Conservation (phyloP, 768 basidiomycete genomes). For the Imleria badia region DNA sequence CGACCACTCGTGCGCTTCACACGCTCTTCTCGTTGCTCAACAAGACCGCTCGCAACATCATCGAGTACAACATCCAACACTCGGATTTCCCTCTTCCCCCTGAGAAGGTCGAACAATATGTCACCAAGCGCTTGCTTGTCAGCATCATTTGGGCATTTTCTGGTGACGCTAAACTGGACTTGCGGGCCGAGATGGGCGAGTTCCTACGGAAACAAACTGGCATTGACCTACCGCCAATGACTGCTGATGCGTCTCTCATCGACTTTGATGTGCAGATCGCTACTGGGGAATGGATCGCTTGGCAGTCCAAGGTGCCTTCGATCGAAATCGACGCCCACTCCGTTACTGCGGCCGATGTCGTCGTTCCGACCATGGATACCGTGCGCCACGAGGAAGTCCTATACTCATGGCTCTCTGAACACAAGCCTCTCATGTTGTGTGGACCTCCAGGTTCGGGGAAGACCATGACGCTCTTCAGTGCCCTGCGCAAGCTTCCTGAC, state of each 20-base stretch:
- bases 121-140: conserved; percentile 84
- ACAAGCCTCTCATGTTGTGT: conserved; percentile 97
- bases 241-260: conserved; percentile 79
- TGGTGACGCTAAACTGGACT: conserved; percentile 90
- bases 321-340: conserved; percentile 97
- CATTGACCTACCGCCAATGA: conserved; percentile 81
- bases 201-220: conserved; percentile 83
- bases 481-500: conserved; percentile 93
- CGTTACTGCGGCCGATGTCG: conserved; percentile 93
- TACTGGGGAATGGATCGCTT: conserved; percentile 85
- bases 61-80: conserved; percentile 94
- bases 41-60: conserved; percentile 89
- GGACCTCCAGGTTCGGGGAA: conserved; percentile 99
- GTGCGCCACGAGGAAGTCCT: conserved; percentile 98
- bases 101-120: conserved; percentile 89
- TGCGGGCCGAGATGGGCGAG: conserved; percentile 87
- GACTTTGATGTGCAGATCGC: conserved; percentile 92
- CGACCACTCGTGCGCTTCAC: conserved; percentile 83
- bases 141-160: conserved; percentile 98
- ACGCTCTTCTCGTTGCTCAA: conserved; percentile 97
- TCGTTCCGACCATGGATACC: conserved; percentile 98
- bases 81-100: conserved; percentile 87
- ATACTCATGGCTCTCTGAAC: conserved; percentile 98
- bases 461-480: conserved; percentile 99
- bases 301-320: conserved; percentile 89